Base-by-base conservation (phyloP, 192 early-diverging fungal genomes). In the Neocallimastix lanati region DNA sequence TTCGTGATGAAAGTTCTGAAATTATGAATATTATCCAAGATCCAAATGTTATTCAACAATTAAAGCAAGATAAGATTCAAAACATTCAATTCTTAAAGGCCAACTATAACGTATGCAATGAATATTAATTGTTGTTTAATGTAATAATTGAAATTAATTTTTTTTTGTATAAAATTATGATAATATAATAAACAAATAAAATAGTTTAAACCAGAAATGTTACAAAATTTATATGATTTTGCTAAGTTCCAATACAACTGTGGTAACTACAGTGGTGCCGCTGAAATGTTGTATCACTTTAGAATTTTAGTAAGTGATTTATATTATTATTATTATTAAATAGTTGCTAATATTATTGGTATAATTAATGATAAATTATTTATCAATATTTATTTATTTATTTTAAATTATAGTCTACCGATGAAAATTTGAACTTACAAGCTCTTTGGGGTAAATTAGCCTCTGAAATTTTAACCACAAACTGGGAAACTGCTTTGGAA, bases 371-470 rank as follows among this genome's bases (percentile, higher is more conserved):
- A n/a, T n/a, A n/a, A n/a, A n/a, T n/a, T n/a, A n/a, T n/a, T n/a
- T n/a, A n/a, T n/a, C n/a, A n/a, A n/a, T n/a, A n/a, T n/a, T n/a
- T n/a, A n/a, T n/a, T n/a, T n/a, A 76, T 16, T 29, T 16, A 13
- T 84, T 21, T 33, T 3, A 33, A 33, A 33, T 35, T 80, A 11
- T 85, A 94, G 93, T 94, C 94, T 27, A 95, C 93, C 28, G 95
- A 98, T 85, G 82, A 87, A 77, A 94, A 94, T 79, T 90, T 90
- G 29, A 94, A 91, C 80, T 83, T 95, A 37, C 93, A 89, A 77
- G 95, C 97, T 35, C 87, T 96, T 80, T 98, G 97, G 97, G 97
- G 97, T 81, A 98, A 98, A 85, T 91, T 98, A 79, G 96, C 94
- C 14, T 92, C 93, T 28, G 97, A 98, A 81, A 98, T 98, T 80